A percentile compares a stretch with the other conserved stretches of the same genome.
Evolutionary conservation across 1,284 basidiomycete species (phyloP).

Genomic region (Taiwanofungus camphoratus): DNA sequence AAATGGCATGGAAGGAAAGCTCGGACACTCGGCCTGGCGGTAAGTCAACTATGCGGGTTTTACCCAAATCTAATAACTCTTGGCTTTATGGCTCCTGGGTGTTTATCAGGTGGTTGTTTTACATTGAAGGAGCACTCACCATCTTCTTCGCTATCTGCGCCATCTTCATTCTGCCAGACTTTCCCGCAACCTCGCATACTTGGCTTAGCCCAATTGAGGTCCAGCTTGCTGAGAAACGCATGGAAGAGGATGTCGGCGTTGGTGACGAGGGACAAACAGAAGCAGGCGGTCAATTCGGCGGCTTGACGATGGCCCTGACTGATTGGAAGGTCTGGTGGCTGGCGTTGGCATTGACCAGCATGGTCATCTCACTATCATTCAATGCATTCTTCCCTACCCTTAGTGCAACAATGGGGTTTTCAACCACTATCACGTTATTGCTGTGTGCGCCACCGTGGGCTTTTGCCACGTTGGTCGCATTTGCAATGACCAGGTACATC

Average conservation of each 20-base stretch:
- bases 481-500: constrained; percentile 42
- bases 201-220: constrained; percentile 62
- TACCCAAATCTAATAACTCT: constrained; percentile 8
- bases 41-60: constrained; percentile 23
- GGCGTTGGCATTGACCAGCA: constrained; percentile 43
- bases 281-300: constrained; percentile 32
- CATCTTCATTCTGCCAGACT: constrained; percentile 73
- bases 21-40: constrained; percentile 71
- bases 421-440: constrained; percentile 57
- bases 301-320: constrained; percentile 52
- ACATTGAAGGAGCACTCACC: constrained; percentile 63
- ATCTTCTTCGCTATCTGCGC: constrained; percentile 56
- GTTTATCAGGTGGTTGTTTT: constrained; percentile 53
- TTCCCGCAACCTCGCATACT: constrained; percentile 46
- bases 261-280: constrained; percentile 37
- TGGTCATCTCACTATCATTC: constrained; percentile 61
- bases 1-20: constrained; percentile 60
- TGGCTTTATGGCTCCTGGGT: neutral
- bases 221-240: constrained; percentile 62
- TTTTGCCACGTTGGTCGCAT: constrained; percentile 54
- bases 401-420: constrained; percentile 64
- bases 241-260: constrained; percentile 65
- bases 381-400: constrained; percentile 72
- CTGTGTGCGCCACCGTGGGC: constrained; percentile 77
- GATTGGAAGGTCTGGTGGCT: constrained; percentile 77